Evolutionary conservation across 2,329 filamentous ascomycete genomes (phyloP).

Genomic region (Apiospora saccharicola): DNA sequence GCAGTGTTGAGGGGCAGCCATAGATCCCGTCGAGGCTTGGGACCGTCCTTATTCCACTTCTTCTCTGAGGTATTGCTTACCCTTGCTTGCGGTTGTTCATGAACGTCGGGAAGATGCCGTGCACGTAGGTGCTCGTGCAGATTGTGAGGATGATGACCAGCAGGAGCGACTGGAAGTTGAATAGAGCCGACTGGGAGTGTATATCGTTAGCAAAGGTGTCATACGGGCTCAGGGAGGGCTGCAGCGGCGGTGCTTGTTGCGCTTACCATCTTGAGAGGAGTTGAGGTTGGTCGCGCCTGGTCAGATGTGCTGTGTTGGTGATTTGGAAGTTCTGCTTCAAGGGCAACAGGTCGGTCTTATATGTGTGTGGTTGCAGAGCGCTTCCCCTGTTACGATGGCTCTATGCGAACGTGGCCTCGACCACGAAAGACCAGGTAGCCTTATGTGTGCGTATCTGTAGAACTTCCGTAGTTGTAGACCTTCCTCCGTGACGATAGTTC

Average conservation of each 20-base stretch:
- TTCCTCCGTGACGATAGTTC: background rate
- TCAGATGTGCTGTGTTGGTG: background rate
- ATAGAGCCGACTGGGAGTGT: conserved; percentile 81
- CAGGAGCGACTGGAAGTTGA: conserved; percentile 98
- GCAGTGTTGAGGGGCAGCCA: no score
- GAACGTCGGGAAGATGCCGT: conserved; percentile 86
- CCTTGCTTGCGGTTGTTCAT: conserved; percentile 94
- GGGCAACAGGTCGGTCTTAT: background rate
- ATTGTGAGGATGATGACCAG: conserved; percentile 94
- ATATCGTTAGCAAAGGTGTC: background rate
- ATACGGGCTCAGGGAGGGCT: background rate
- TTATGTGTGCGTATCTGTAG: background rate
- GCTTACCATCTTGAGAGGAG: conserved; percentile 20
- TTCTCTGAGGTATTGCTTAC: conserved; percentile 56
- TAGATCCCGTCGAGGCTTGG: background rate
- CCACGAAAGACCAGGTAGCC: background rate
- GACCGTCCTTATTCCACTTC: background rate
- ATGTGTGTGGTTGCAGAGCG: background rate
- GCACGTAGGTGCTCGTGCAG: conserved; percentile 93
- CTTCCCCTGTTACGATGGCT: background rate
- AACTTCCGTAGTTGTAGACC: background rate
- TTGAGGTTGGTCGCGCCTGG: background rate
- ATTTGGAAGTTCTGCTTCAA: background rate
- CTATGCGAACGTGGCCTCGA: background rate
- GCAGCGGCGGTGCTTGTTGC: background rate